These are phyloP conservation scores for Trebouxiophyceae sp. DNA, from an alignment of 163 green algal species.

Conservation along the genomic window DNA sequence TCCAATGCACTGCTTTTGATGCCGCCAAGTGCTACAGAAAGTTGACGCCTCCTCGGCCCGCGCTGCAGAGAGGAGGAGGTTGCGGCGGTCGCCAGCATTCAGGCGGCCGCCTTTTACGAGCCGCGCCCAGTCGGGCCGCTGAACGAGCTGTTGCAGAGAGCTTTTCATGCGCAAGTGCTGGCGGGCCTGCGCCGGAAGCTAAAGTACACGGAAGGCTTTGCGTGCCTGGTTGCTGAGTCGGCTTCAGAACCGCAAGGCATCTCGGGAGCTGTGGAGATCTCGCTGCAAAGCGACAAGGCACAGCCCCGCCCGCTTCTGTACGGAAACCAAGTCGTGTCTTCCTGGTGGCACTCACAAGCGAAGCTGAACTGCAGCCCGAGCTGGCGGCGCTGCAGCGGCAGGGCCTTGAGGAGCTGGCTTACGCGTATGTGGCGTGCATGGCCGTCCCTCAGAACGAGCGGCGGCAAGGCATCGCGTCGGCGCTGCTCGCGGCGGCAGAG, in stretches of 20 bases:
- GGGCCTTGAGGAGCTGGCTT: conserved; percentile 9
- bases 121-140: neutral
- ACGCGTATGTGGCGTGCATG: conserved; percentile 33
- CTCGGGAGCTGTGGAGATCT: neutral
- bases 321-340: neutral
- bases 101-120: neutral
- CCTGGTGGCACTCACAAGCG: neutral
- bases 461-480: conserved; percentile 7
- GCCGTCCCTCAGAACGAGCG: conserved; percentile 10
- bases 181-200: neutral
- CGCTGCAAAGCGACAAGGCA: neutral
- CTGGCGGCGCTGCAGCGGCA: neutral
- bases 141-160: neutral
- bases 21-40: too few species aligned
- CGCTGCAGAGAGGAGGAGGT: too few species aligned
- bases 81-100: too few species aligned
- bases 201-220: conserved; percentile 1
- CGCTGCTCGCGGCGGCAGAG: conserved; percentile 19
- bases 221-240: conserved; percentile 6
- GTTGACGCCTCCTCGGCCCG: too few species aligned
- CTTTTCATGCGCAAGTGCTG: neutral
- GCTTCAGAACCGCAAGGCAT: neutral
- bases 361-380: neutral
- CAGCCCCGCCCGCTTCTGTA: neutral
- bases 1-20: too few species aligned